phyloP scores from a whole-genome alignment of 2,329 filamentous ascomycete genomes.

The Aspergillus ustus region DNA sequence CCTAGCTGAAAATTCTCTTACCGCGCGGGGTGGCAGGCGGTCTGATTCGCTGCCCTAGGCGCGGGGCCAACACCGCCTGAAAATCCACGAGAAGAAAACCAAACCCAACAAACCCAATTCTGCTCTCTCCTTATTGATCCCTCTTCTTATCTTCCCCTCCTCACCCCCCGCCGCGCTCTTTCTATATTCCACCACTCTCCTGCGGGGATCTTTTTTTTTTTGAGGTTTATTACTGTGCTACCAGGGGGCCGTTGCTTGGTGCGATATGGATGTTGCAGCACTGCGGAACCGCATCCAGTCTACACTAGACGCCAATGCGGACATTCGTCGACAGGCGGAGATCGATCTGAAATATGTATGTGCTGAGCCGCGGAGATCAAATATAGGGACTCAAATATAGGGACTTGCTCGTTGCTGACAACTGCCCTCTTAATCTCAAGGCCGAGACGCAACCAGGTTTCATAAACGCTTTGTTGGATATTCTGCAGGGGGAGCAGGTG shows the following conservation, averaged over 20 bases:
- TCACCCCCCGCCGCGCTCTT: conserved; percentile 20
- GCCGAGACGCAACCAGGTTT: conserved; percentile 91
- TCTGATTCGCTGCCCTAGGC: conserved; percentile 33
- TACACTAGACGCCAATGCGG: conserved; percentile 66
- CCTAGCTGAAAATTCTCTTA: conserved; percentile 27
- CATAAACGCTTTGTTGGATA: conserved; percentile 85
- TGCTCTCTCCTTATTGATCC: conserved; percentile 16
- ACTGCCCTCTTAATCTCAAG: conserved; percentile 51
- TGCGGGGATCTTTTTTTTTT: conserved; percentile 28
- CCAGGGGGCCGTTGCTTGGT: conserved; percentile 39
- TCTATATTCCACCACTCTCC: conserved; percentile 26
- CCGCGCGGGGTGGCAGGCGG: conserved; percentile 29
- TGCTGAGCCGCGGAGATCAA: conserved; percentile 25
- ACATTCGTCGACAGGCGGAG: conserved; percentile 66
- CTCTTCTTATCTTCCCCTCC: conserved; percentile 25
- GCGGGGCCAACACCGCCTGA: conserved; percentile 31
- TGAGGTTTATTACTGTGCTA: conserved; percentile 33
- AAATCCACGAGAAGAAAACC: conserved; percentile 32
- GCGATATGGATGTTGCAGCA: conserved; percentile 63
- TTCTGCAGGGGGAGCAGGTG: conserved; percentile 87
- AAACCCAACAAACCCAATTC: conserved; percentile 30
- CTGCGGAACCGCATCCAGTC: conserved; percentile 67
- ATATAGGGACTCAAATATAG: conserved; percentile 2
- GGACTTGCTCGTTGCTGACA: neutral
- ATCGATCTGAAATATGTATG: conserved; percentile 67